Conservation (phyloP, 441 rosid genomes). For the Manihot esculenta region DNA sequence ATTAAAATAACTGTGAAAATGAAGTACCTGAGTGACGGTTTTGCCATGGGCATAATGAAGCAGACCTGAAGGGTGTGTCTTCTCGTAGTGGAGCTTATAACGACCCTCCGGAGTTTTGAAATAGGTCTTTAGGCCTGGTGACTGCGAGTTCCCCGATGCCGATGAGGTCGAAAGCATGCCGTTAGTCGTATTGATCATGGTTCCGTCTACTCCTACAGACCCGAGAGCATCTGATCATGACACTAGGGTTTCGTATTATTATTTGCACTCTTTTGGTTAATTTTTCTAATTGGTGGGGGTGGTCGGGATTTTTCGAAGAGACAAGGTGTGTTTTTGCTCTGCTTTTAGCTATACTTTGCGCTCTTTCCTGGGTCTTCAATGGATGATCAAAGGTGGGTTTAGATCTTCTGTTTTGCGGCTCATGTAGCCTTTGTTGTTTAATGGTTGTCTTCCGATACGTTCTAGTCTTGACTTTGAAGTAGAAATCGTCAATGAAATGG, state of each 20-base stretch:
- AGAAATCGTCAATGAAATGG: constrained; percentile 32
- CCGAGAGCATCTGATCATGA: constrained; percentile 66
- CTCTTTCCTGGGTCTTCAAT: constrained; percentile 38
- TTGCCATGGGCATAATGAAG: constrained; percentile 96
- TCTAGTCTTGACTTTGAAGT: constrained; percentile 31
- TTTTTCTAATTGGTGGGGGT: not conserved
- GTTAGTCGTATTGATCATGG: constrained; percentile 73
- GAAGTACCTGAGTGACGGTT: constrained; percentile 87
- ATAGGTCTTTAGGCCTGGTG: constrained; percentile 92
- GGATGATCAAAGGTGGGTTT: constrained; percentile 44
- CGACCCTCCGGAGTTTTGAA: constrained; percentile 97
- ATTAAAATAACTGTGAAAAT: constrained; percentile 8
- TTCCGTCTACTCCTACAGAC: constrained; percentile 28
- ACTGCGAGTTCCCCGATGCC: constrained; percentile 65
- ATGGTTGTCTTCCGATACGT: not conserved
- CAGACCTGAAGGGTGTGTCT: constrained; percentile 90
- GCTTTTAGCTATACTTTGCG: constrained; percentile 1
- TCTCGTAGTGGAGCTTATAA: constrained; percentile 94
- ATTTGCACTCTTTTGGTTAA: not conserved
- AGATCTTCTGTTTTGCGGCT: constrained; percentile 33
- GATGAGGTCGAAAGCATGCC: constrained; percentile 90
- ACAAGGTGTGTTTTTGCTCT: not conserved
- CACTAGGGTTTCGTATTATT: constrained; percentile 36
- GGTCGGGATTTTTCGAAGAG: not conserved
- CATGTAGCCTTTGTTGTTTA: not conserved